Conservation (phyloP, 768 basidiomycete genomes). For the Ramaria sp. region DNA sequence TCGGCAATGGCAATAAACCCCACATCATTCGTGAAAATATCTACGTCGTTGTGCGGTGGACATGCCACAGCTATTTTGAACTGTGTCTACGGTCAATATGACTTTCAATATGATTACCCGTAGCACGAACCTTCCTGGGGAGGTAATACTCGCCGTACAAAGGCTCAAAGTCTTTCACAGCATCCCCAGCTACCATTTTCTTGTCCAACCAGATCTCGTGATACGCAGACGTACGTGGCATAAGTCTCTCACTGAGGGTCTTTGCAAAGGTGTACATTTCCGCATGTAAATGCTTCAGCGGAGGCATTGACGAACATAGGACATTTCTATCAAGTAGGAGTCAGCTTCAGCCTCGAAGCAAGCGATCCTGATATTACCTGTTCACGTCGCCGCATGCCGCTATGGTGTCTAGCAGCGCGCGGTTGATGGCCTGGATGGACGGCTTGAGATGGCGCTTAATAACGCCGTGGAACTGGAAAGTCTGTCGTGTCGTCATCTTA, state of each 20-base stretch:
- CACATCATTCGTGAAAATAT: constrained; percentile 90
- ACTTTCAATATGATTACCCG: background rate
- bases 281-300: constrained; percentile 74
- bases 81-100: constrained; percentile 27
- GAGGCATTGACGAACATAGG: constrained; percentile 83
- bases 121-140: constrained; percentile 71
- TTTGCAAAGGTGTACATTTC: constrained; percentile 81
- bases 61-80: constrained; percentile 97
- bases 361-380: constrained; percentile 35
- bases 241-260: constrained; percentile 70
- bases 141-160: constrained; percentile 97
- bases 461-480: constrained; percentile 99
- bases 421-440: constrained; percentile 94
- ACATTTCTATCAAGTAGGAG: constrained; percentile 52
- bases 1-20: constrained; percentile 93
- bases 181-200: constrained; percentile 90
- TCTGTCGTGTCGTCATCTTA: constrained; percentile 95
- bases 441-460: constrained; percentile 95
- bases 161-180: constrained; percentile 89
- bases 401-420: constrained; percentile 82
- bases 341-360: background rate
- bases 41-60: constrained; percentile 93
- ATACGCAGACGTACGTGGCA: constrained; percentile 88
- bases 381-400: constrained; percentile 99
- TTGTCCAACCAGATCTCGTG: constrained; percentile 99